phyloP scores from a whole-genome alignment of 2,329 filamentous ascomycete species.

The Exophiala spinifera region DNA sequence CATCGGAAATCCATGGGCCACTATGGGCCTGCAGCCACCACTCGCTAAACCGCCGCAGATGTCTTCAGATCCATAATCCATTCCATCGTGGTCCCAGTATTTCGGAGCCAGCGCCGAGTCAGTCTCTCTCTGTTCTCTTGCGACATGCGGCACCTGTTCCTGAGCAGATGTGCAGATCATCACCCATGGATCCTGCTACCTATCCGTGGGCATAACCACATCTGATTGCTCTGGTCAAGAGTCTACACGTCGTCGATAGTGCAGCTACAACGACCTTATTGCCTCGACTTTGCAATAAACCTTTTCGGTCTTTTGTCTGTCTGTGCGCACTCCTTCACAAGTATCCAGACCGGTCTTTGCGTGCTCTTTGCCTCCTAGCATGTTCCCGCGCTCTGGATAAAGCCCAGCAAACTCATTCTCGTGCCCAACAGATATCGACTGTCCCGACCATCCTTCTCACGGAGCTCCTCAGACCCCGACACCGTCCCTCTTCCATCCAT shows the following conservation, averaged over 20 bases:
- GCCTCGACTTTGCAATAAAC: conserved; percentile 1
- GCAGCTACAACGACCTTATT: not conserved
- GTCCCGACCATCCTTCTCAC: no score
- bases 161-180: conserved; percentile 10
- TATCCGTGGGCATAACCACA: not conserved
- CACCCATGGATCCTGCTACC: not conserved
- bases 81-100: not conserved
- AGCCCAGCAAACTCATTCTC: no score
- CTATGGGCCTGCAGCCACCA: not conserved
- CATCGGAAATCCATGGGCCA: conserved; percentile 1
- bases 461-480: no score
- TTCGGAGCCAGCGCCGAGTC: not conserved
- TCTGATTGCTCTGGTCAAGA: conserved; percentile 11
- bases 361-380: not conserved
- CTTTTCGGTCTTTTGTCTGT: not conserved
- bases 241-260: conserved; percentile 26
- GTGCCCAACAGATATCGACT: no score
- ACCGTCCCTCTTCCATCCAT: no score
- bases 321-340: not conserved
- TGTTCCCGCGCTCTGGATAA: not conserved
- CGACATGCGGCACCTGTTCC: conserved; percentile 1
- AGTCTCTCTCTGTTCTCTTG: not conserved
- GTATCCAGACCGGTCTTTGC: not conserved
- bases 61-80: not conserved
- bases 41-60: not conserved